A percentile compares a stretch with the other conserved stretches of the same genome.
Conservation (phyloP, 345 rosid species). For the Erucastrum elatum region DNA sequence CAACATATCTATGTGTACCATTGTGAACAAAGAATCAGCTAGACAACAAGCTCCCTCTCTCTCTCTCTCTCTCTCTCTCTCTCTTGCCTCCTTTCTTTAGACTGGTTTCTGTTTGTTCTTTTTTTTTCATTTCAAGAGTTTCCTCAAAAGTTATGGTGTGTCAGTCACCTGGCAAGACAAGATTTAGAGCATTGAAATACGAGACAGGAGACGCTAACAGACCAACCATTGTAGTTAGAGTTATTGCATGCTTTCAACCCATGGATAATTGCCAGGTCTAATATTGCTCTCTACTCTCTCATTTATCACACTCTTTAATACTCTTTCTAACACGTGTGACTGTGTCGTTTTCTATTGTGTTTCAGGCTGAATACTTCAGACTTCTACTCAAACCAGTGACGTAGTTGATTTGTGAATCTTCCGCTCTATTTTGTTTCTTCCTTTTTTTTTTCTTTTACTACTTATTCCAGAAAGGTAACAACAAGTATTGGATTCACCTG, state of each 20-base stretch:
- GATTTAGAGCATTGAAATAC: background rate
- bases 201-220: conserved; percentile 2
- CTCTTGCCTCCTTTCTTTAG: background rate
- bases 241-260: background rate
- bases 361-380: background rate
- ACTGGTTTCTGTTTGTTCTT: too few relatives aligned
- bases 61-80: background rate
- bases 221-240: background rate
- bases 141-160: background rate
- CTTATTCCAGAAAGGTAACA: background rate
- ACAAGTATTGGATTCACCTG: background rate
- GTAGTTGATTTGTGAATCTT: background rate
- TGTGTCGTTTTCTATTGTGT: background rate
- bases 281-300: background rate
- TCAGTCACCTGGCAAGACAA: background rate
- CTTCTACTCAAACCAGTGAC: background rate
- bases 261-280: background rate
- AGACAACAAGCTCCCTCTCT: background rate
- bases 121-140: background rate
- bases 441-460: background rate
- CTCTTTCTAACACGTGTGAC: background rate
- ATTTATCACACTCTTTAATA: background rate
- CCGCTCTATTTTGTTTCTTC: background rate
- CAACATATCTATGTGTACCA: background rate
- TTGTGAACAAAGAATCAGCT: background rate